Evolutionary conservation across 2,329 filamentous ascomycete genomes (phyloP), one percentile per base, ranked within the genome.

Genomic region (Pseudocercospora eumusae): DNA sequence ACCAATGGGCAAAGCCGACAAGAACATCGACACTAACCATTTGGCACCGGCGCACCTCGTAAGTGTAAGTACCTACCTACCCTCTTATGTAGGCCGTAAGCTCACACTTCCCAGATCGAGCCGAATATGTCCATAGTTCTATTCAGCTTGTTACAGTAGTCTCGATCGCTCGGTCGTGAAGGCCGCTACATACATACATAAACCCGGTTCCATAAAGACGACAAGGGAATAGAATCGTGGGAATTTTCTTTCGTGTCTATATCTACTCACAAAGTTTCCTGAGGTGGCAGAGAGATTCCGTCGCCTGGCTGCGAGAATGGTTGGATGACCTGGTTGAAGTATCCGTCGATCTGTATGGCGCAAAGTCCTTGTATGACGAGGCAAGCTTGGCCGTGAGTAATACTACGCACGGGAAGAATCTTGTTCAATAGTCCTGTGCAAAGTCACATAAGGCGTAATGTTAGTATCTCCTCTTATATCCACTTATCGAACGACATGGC

Each of bases 121-220:
- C 49, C 11, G 59, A 65, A 20, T 59, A 63, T 6, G 60, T 67
- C 7, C 58, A 64, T 53, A 61, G 63, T 13, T 61, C 63, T 7
- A 64, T 67, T 25, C 65, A 62, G 33, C 56, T 67, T 15, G 61
- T 67, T 2, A 59, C 65, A 0, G n/a, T 65, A 4, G 54, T 67
- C 13, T 55, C 60, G 13, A 57, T 58, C 10, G 49, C 58, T 3
- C 54, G 62, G 57, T 59, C 6, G 4, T 59, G 42, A 44, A 59
- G 23, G 50, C 27, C 10, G 50, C 33, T 18, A 18, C 13, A 23
- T 27, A 57, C n/a, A n/a, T n/a, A n/a, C n/a, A n/a, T n/a, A n/a
- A 28, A 3, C 4, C 4, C 27, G 23, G 21, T 27, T 21, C 3
- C 6, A 53, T 23, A 10, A n/a, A 20, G 31, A 9, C n/a, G 5